Evolutionary conservation across 495 filamentous ascomycete genomes (phyloP).

Genomic region (Xylona heveae): DNA sequence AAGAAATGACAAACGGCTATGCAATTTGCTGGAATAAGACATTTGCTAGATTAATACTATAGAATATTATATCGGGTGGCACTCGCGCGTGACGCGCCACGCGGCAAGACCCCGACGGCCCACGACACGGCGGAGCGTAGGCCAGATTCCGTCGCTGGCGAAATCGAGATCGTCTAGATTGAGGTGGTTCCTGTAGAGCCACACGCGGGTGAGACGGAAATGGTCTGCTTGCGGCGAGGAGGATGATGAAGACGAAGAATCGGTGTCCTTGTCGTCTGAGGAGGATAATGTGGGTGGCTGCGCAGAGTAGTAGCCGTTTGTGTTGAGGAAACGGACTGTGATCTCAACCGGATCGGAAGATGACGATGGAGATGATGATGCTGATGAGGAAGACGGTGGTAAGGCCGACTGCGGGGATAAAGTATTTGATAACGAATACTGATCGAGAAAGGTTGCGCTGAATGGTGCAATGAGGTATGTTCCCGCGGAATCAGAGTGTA

Average conservation of each 20-base stretch:
- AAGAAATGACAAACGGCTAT: no score
- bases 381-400: not conserved
- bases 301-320: no score
- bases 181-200: conserved; percentile 52
- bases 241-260: no score
- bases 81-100: conserved; percentile 37
- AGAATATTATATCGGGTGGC: not conserved
- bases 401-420: conserved; percentile 14
- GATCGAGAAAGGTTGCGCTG: conserved; percentile 51
- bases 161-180: conserved; percentile 91
- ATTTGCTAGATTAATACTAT: no score
- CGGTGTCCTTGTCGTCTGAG: conserved; percentile 18
- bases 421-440: conserved; percentile 21
- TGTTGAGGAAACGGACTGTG: no score
- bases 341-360: no score
- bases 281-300: conserved; percentile 7
- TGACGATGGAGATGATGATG: no score
- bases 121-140: conserved; percentile 53
- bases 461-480: conserved; percentile 18
- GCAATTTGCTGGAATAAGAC: no score
- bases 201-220: conserved; percentile 41
- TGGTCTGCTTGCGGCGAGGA: no score
- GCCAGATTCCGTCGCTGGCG: conserved; percentile 56
- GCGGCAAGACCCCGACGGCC: conserved; percentile 60
- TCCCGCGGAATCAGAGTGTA: not conserved